Base-by-base conservation (phyloP, 202 grass and related monocot species). In the Thinopyrum obtusiflorum region DNA sequence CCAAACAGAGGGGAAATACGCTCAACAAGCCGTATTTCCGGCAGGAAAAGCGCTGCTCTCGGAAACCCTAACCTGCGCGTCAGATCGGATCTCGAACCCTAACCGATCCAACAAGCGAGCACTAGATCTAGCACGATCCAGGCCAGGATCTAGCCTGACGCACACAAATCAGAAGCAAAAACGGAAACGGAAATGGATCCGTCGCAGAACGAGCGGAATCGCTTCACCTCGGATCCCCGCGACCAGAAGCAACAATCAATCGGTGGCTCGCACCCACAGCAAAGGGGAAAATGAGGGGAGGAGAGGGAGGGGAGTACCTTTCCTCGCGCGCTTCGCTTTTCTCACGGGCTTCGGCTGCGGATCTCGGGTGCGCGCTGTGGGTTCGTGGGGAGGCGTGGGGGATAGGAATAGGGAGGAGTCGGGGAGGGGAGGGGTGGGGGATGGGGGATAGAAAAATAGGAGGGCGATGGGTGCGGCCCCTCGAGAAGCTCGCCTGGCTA, bases 401-500 rank as follows among this genome's bases (percentile, higher is more conserved):
- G 6, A 37, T 68, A 53, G 47, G 73, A 21, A 37, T 68, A 53
- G 47, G 73, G 13, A 49, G 82, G 74, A n/a, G 73, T 18, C 21
- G 68, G 61, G 47, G 15, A 15, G 37, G 17, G 42, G 26, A 6
- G 4, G 60, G 57, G 36, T 31, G 17, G 40, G 44, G 9, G 49
- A 53, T 31, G 18, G 72, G 40, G 9, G 60, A 21, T 10, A 65
- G 42, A 67, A 28, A 35, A 77, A 37, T 61, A 83, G 55, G 75
- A 42, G 24, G 20, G 44, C 18, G 73, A 67, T 17, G 62, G 42
- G 74, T 60, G 74, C 63, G 83, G 83, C 75, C 51, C 83, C 24
- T 85, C 83, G 83, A 60, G 64, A 86, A 61, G 33, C 46, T 85
- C 83, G 63, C 83, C 74, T 69, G 15, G 73, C 73, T 10, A 37